Percentiles rank a stretch among this genome's conserved stretches.
phyloP scores from a whole-genome alignment of 2,329 filamentous ascomycete species.

The Aspergillus sp. region DNA sequence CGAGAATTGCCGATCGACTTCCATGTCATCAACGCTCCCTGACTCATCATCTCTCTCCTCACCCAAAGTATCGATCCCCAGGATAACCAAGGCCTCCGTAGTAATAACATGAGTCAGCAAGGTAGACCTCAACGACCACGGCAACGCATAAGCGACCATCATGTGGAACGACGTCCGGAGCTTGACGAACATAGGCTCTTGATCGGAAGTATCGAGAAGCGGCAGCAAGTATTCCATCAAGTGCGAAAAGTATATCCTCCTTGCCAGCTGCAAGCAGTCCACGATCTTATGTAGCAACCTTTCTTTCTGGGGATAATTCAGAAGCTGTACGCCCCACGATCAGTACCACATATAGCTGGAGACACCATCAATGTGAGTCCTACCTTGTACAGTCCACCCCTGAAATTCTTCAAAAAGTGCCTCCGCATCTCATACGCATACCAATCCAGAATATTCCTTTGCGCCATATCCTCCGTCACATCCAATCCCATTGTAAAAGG shows the following conservation, averaged over 20 bases:
- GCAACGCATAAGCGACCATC: conserved; percentile 51
- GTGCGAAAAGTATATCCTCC: conserved; percentile 40
- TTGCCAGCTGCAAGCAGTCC: conserved; percentile 37
- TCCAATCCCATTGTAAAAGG: conserved; percentile 21
- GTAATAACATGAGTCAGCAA: conserved; percentile 49
- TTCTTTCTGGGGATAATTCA: conserved; percentile 26
- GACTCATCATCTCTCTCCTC: conserved; percentile 25
- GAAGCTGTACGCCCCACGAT: conserved; percentile 23
- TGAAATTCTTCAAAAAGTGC: conserved; percentile 46
- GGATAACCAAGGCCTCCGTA: conserved; percentile 47
- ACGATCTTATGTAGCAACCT: conserved; percentile 35
- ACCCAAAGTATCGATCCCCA: conserved; percentile 39
- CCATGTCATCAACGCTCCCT: conserved; percentile 36
- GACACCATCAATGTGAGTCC: background rate
- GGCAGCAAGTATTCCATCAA: conserved; percentile 38
- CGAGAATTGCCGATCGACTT: conserved; percentile 39
- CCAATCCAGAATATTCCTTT: conserved; percentile 42
- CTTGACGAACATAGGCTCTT: conserved; percentile 34
- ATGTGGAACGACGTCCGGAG: conserved; percentile 49
- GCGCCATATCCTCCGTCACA: conserved; percentile 18
- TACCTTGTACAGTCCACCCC: conserved; percentile 37
- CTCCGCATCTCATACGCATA: conserved; percentile 46
- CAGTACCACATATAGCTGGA: conserved; percentile 1
- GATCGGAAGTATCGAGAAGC: conserved; percentile 27
- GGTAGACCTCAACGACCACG: conserved; percentile 43